phyloP scores from a whole-genome alignment of 2,329 filamentous ascomycete genomes.

The Atkinsonella texensis region DNA sequence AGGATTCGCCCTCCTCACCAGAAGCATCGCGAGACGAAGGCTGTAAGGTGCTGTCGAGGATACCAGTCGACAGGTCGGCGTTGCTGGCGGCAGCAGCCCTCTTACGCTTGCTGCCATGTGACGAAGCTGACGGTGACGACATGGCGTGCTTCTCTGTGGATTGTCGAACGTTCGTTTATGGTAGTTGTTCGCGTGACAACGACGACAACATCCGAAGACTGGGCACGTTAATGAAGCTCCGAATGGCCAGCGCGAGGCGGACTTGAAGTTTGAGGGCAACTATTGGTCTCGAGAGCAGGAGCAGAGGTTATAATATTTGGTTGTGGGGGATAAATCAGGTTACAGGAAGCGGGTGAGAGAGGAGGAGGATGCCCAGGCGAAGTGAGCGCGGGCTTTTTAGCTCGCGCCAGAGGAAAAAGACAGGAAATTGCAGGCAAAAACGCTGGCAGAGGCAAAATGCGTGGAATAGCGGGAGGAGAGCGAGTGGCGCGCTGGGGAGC shows the following conservation, averaged over 20 bases:
- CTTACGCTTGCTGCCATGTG: slow-evolving; percentile 65
- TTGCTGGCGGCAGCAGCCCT: slow-evolving; percentile 47
- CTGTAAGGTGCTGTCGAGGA: slow-evolving; percentile 43
- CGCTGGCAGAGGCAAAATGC: neutral
- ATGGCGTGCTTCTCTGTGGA: slow-evolving; percentile 24
- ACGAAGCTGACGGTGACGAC: slow-evolving; percentile 46
- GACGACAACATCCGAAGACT: neutral
- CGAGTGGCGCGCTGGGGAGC: neutral
- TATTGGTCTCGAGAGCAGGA: neutral
- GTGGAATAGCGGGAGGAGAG: neutral
- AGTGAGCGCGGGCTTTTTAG: neutral
- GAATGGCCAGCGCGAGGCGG: neutral
- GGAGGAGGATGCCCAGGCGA: neutral
- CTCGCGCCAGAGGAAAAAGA: neutral
- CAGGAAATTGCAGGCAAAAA: neutral
- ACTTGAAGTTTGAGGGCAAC: neutral
- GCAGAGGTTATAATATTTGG: slow-evolving; percentile 2
- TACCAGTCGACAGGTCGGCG: slow-evolving; percentile 30
- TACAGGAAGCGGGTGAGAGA: neutral
- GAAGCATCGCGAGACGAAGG: slow-evolving; percentile 74
- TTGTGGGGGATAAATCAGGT: slow-evolving; percentile 1
- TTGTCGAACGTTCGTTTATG: neutral
- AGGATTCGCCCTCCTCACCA: slow-evolving; percentile 67
- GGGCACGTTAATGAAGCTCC: neutral
- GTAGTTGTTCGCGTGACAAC: slow-evolving; percentile 1